phyloP scores from a whole-genome alignment of 306 rosid genomes.

The Potentilla sterilis region DNA sequence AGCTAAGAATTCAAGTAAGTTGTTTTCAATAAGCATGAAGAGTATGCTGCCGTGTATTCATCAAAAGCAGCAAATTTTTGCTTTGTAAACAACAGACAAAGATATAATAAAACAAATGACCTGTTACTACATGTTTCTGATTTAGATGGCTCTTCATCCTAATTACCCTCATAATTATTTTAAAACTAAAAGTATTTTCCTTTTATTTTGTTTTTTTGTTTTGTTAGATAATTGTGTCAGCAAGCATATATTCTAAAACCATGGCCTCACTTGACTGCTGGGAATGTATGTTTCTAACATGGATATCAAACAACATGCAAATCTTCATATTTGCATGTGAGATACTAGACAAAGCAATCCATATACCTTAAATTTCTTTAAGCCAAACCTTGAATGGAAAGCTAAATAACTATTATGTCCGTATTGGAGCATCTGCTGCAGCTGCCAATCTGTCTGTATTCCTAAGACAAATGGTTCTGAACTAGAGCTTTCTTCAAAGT shows the following conservation, averaged over 20 bases:
- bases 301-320: not conserved
- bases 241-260: not conserved
- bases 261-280: not conserved
- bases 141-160: not conserved
- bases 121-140: not conserved
- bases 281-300: not conserved
- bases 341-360: not conserved
- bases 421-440: slow-evolving; percentile 69
- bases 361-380: slow-evolving; percentile 65
- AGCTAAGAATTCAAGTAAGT: not conserved
- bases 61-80: not conserved
- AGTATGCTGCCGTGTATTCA: not conserved
- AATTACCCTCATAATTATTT: not conserved
- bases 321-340: slow-evolving; percentile 12
- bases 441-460: slow-evolving; percentile 85
- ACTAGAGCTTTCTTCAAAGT: slow-evolving; percentile 47
- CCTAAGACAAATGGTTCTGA: slow-evolving; percentile 61
- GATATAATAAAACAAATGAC: not conserved
- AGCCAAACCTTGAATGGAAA: slow-evolving; percentile 61
- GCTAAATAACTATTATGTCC: slow-evolving; percentile 57
- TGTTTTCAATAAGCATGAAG: not conserved
- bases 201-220: not conserved
- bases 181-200: not conserved
- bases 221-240: slow-evolving; percentile 6
- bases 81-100: not conserved